Conservation (phyloP, 192 early-diverging fungal species). For the Geranomyces michiganensis region DNA sequence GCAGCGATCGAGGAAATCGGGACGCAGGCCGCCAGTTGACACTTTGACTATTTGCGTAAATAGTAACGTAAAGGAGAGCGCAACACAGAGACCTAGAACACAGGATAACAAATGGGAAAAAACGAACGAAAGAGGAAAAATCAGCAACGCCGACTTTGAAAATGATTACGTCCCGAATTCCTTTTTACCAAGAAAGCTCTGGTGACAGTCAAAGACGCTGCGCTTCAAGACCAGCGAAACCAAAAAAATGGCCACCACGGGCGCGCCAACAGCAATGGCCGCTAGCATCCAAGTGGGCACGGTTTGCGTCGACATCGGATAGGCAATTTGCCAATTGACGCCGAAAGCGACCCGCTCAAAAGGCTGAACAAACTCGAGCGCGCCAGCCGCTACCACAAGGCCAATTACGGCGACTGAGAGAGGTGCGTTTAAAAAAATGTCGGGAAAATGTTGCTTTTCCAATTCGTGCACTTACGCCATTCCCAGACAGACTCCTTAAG, state of each 20-base stretch:
- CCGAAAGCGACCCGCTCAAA: slow-evolving; percentile 34
- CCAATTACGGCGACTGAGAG: slow-evolving; percentile 9
- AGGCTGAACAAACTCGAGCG: slow-evolving; percentile 27
- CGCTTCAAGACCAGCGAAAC: slow-evolving; percentile 24
- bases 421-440: background rate
- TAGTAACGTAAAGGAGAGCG: slow-evolving; percentile 27
- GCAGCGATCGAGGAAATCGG: slow-evolving; percentile 38
- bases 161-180: background rate
- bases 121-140: background rate
- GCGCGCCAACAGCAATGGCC: slow-evolving; percentile 18
- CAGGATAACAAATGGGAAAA: background rate
- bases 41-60: slow-evolving; percentile 41
- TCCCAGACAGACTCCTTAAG: slow-evolving; percentile 21
- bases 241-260: slow-evolving; percentile 18
- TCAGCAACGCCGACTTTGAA: background rate
- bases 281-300: slow-evolving; percentile 33
- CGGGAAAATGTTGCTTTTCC: background rate
- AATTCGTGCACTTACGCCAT: slow-evolving; percentile 22
- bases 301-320: slow-evolving; percentile 23
- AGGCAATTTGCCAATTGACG: slow-evolving; percentile 21
- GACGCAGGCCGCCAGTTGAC: slow-evolving; percentile 27
- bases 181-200: slow-evolving; percentile 11
- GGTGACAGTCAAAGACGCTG: slow-evolving; percentile 28
- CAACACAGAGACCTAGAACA: slow-evolving; percentile 11
- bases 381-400: slow-evolving; percentile 18